These are phyloP conservation scores for Zymoseptoria pseudotritici DNA, from an alignment of 2,329 filamentous ascomycete species.

Conservation along the genomic window DNA sequence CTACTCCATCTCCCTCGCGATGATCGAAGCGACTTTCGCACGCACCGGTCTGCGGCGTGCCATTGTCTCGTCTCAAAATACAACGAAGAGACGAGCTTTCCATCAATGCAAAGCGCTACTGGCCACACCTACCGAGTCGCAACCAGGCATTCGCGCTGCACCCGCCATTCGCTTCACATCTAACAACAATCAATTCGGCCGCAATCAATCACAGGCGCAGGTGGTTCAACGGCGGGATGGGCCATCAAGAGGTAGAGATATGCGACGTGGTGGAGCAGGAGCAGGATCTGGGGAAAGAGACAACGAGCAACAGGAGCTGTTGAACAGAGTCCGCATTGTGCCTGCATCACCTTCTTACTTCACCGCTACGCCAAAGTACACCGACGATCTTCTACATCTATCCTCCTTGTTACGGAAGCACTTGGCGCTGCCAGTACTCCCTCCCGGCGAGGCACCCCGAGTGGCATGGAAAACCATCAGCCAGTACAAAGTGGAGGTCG, in stretches of 20 bases:
- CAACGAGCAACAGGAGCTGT: slow-evolving; percentile 12
- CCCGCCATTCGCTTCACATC: slow-evolving; percentile 23
- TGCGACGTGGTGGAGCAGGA: slow-evolving; percentile 4
- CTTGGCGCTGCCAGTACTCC: slow-evolving; percentile 62
- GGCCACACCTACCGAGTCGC: slow-evolving; percentile 20
- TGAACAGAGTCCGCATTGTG: slow-evolving; percentile 56
- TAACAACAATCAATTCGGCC: slow-evolving; percentile 21
- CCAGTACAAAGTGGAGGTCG: slow-evolving; percentile 64
- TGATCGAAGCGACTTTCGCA: slow-evolving; percentile 25
- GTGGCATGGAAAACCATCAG: slow-evolving; percentile 74
- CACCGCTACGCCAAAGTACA: slow-evolving; percentile 75
- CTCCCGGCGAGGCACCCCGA: slow-evolving; percentile 58
- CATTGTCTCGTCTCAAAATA: slow-evolving; percentile 19
- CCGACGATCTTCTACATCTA: slow-evolving; percentile 71
- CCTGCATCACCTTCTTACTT: slow-evolving; percentile 93
- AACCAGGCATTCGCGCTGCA: slow-evolving; percentile 21
- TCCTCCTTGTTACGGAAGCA: slow-evolving; percentile 66
- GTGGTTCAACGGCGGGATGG: slow-evolving; percentile 9
- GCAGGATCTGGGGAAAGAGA: slow-evolving; percentile 8
- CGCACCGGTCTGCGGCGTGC: slow-evolving; percentile 25
- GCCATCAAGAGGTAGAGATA: neutral
- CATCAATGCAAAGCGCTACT: slow-evolving; percentile 19
- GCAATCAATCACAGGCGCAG: slow-evolving; percentile 9
- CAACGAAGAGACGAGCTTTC: slow-evolving; percentile 16
- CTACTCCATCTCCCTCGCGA: neutral